phyloP scores from a whole-genome alignment of 129 eudicot genomes.

The Flaveria bidentis region DNA sequence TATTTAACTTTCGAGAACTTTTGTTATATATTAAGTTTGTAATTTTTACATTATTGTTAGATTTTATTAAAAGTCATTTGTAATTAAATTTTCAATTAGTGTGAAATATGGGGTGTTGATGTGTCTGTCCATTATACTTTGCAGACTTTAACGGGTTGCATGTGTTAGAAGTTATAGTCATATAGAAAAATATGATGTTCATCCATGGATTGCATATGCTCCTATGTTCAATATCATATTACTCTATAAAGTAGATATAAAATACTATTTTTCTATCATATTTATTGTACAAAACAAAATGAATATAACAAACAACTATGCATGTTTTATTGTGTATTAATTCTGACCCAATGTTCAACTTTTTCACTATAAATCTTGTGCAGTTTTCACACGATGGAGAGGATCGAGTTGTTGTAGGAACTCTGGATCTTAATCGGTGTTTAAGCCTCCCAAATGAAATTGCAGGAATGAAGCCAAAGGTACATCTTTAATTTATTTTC shows the following conservation, averaged over 20 bases:
- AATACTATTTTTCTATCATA: background rate
- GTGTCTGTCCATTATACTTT: background rate
- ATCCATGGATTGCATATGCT: background rate
- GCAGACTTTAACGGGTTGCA: background rate
- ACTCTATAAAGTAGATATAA: background rate
- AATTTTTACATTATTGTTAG: too few relatives aligned
- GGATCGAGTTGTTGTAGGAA: slow-evolving; percentile 76
- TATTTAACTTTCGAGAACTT: background rate
- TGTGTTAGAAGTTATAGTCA: background rate
- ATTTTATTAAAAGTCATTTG: too few relatives aligned
- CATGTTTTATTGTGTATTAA: background rate
- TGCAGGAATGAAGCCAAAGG: slow-evolving; percentile 83
- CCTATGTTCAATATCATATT: background rate
- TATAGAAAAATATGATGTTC: too few relatives aligned
- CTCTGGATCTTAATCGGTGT: slow-evolving; percentile 81
- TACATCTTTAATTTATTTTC: slow-evolving; percentile 24
- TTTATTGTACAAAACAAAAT: background rate
- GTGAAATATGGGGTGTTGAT: background rate
- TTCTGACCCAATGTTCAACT: background rate
- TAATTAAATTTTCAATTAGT: too few relatives aligned
- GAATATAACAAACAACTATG: background rate
- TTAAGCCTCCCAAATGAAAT: slow-evolving; percentile 87
- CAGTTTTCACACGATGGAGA: slow-evolving; percentile 67
- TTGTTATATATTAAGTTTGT: background rate
- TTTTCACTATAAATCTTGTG: slow-evolving; percentile 9